A percentile compares a stretch with the other conserved stretches of the same genome.
These are phyloP conservation scores for Trichoderma hamatum DNA, from an alignment of 2,329 filamentous ascomycete species.

Conservation along the genomic window DNA sequence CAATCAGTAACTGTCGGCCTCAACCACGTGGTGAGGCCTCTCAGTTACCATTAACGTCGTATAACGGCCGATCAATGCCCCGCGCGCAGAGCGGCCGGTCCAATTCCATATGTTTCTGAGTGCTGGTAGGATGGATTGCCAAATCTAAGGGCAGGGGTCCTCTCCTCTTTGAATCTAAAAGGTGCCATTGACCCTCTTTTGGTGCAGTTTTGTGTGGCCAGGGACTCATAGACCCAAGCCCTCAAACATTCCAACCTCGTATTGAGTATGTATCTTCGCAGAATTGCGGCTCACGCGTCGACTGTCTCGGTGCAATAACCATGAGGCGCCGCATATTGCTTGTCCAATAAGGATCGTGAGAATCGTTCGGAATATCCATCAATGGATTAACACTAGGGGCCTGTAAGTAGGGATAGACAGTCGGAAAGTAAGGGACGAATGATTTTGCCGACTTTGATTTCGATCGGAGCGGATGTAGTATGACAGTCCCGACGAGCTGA, in stretches of 20 bases:
- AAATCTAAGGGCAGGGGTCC: background rate
- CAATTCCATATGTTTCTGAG: background rate
- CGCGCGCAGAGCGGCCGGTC: conserved; percentile 1
- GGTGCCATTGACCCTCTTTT: conserved; percentile 15
- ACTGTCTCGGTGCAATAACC: background rate
- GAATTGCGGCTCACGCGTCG: background rate
- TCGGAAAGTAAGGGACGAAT: conserved; percentile 8
- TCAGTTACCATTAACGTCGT: background rate
- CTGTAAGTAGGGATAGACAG: background rate
- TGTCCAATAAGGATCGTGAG: background rate
- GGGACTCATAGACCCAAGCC: background rate
- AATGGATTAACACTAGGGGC: background rate
- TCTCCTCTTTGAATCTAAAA: conserved; percentile 17
- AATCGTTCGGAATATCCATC: background rate
- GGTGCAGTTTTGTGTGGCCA: conserved; percentile 4
- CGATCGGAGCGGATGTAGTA: background rate
- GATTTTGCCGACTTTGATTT: background rate
- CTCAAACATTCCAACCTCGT: background rate
- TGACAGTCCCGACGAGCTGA: background rate
- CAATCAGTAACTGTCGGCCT: conserved; percentile 9
- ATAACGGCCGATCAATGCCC: background rate
- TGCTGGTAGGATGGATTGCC: background rate
- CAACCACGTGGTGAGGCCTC: conserved; percentile 19
- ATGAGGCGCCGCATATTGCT: background rate
- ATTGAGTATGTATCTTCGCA: background rate